A percentile compares a stretch with the other conserved stretches of the same genome.
Evolutionary conservation across 2,329 filamentous ascomycete genomes (phyloP).

Genomic region (Lojkania enalia): DNA sequence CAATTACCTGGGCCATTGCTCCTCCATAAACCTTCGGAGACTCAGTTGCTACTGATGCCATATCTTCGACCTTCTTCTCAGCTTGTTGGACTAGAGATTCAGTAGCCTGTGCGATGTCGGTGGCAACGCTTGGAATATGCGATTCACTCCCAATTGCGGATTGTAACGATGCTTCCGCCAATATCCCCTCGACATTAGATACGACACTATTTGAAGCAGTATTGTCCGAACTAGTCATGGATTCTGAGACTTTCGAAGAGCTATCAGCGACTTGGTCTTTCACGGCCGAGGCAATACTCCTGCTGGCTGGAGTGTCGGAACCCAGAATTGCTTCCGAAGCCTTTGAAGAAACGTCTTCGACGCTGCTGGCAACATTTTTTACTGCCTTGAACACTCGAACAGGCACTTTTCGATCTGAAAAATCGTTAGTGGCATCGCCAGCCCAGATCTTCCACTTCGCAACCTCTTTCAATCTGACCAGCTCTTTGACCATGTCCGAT

Average conservation of each 20-base stretch:
- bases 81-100: constrained; percentile 24
- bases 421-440: constrained; percentile 75
- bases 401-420: constrained; percentile 68
- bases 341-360: constrained; percentile 42
- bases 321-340: constrained; percentile 41
- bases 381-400: constrained; percentile 55
- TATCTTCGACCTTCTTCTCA: constrained; percentile 24
- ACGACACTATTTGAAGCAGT: constrained; percentile 22
- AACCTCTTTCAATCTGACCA: constrained; percentile 79
- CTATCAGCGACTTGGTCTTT: constrained; percentile 10
- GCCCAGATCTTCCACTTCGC: constrained; percentile 81
- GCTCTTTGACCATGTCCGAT: constrained; percentile 75
- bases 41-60: constrained; percentile 30
- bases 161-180: constrained; percentile 26
- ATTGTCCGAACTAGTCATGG: constrained; percentile 10
- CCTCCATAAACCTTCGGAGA: constrained; percentile 56
- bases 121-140: constrained; percentile 16
- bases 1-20: constrained; percentile 56
- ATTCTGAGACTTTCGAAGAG: constrained; percentile 23
- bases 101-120: constrained; percentile 20
- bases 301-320: constrained; percentile 34
- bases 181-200: constrained; percentile 20
- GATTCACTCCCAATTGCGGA: constrained; percentile 17
- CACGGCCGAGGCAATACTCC: constrained; percentile 41
- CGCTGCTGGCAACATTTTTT: constrained; percentile 46